These are phyloP conservation scores for Alternaria atra DNA, from an alignment of 2,329 filamentous ascomycete genomes.

Conservation along the genomic window DNA sequence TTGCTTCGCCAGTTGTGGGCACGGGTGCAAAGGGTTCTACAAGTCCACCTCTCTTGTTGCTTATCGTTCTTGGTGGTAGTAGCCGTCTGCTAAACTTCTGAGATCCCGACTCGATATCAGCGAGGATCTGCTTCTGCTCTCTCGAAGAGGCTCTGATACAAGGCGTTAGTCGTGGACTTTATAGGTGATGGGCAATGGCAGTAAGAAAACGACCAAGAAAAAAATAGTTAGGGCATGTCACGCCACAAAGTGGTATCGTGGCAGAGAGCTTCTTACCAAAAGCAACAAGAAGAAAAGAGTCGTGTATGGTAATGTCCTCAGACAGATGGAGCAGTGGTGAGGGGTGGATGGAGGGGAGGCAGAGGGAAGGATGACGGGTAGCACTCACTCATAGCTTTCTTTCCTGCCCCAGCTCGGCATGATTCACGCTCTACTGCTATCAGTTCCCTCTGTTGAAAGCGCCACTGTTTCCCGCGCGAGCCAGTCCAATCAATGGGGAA, in stretches of 20 bases:
- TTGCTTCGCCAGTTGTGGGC: conserved; percentile 37
- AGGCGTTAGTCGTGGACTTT: conserved; percentile 17
- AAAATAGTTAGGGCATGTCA: conserved; percentile 7
- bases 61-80: conserved; percentile 26
- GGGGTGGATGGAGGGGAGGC: conserved; percentile 10
- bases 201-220: conserved; percentile 10
- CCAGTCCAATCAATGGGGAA: conserved; percentile 17
- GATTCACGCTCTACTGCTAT: conserved; percentile 35
- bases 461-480: conserved; percentile 13
- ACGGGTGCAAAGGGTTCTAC: conserved; percentile 40
- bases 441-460: conserved; percentile 19
- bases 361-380: conserved; percentile 21
- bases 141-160: conserved; percentile 41
- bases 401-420: conserved; percentile 53
- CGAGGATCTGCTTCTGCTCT: conserved; percentile 52
- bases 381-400: conserved; percentile 52
- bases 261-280: conserved; percentile 18
- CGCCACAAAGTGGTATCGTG: background rate
- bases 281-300: conserved; percentile 6
- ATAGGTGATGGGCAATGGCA: conserved; percentile 8
- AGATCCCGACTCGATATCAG: conserved; percentile 50
- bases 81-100: conserved; percentile 49
- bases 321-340: conserved; percentile 13
- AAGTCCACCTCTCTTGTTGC: conserved; percentile 35
- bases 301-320: conserved; percentile 5